Percentiles rank a stretch among this genome's conserved stretches.
Evolutionary conservation across 345 rosid species (phyloP).

Genomic region (Dipteronia sinensis): DNA sequence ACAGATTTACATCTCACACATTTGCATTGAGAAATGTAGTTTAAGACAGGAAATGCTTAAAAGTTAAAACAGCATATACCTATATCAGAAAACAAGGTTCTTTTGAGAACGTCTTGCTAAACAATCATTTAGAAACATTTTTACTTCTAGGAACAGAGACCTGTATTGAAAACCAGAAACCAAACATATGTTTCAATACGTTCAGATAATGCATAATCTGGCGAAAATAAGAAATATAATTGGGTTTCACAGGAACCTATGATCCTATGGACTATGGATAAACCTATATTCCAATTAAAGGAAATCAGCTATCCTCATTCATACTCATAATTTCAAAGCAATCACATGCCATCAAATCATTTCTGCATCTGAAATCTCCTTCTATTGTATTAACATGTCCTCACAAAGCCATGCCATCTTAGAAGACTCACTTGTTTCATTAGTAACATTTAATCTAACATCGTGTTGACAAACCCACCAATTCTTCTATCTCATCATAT

Average conservation of each 20-base stretch:
- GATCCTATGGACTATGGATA: not conserved
- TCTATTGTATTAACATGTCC: not conserved
- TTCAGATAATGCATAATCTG: not conserved
- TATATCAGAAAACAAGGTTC: not conserved
- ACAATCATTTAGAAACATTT: not conserved
- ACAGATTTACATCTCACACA: not conserved
- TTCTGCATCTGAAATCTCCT: not conserved
- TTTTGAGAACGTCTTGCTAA: not conserved
- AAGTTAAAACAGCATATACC: too few species aligned
- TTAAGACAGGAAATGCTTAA: too few species aligned
- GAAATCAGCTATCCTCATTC: not conserved
- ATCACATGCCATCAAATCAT: not conserved
- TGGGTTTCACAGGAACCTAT: not conserved
- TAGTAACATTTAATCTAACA: too few species aligned
- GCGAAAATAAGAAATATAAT: not conserved
- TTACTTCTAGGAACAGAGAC: not conserved
- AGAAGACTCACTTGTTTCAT: too few species aligned
- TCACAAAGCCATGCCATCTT: not conserved
- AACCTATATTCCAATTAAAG: not conserved
- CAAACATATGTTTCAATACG: not conserved
- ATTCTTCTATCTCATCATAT: too few species aligned
- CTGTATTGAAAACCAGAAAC: not conserved
- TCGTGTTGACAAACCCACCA: too few species aligned
- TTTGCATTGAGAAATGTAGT: not conserved
- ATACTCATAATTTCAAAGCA: not conserved